Evolutionary conservation across 139 green algal genomes (phyloP).

Genomic region (Chlorella ohadii): DNA sequence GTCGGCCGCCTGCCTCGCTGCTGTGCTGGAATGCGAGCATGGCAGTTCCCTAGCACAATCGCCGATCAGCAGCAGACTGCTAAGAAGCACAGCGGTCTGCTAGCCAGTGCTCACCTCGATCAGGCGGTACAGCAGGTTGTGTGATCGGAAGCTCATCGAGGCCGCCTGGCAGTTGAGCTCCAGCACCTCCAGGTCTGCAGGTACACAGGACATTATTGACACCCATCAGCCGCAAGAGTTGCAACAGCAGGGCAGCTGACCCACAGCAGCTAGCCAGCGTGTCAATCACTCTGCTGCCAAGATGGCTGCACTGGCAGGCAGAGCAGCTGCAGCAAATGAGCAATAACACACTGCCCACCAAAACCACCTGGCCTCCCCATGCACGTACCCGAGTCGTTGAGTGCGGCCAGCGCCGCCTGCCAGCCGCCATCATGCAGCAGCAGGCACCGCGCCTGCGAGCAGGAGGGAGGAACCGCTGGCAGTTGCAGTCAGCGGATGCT

Average conservation of each 20-base stretch:
- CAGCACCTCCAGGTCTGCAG: constrained; percentile 24
- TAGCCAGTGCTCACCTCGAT: constrained; percentile 15
- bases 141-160: constrained; percentile 14
- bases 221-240: no score
- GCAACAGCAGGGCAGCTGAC: no score
- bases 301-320: no score
- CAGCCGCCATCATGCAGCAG: constrained; percentile 24
- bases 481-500: no score
- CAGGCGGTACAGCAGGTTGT: constrained; percentile 12
- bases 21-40: no score
- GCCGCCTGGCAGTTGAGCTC: constrained; percentile 36
- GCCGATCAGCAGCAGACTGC: background rate
- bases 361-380: no score
- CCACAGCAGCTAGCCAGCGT: no score
- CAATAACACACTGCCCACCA: no score
- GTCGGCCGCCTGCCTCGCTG: no score
- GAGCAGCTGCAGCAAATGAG: no score
- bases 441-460: constrained; percentile 10
- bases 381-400: constrained; percentile 2
- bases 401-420: background rate
- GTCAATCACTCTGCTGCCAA: no score
- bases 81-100: background rate
- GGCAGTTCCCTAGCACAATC: no score
- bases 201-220: background rate
- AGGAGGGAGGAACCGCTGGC: background rate